phyloP scores from a whole-genome alignment of 2,329 filamentous ascomycete genomes.

The Stemphylium vesicarium region DNA sequence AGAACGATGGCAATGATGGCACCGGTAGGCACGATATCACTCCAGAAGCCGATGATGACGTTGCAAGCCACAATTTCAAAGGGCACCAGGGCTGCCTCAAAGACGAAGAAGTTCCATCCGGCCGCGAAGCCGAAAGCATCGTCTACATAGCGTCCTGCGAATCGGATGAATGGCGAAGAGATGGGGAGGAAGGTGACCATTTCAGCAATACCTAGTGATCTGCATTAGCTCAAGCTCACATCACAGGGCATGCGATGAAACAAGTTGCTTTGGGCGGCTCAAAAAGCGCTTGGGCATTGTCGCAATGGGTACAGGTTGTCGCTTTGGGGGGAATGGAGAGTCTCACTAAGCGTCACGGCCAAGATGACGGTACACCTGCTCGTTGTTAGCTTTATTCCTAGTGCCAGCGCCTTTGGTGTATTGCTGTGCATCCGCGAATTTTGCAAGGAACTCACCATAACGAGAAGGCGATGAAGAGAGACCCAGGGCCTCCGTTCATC shows the following conservation, averaged over 20 bases:
- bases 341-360: constrained; percentile 50
- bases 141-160: constrained; percentile 76
- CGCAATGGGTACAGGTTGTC: constrained; percentile 26
- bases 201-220: constrained; percentile 64
- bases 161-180: constrained; percentile 78
- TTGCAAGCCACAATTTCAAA: constrained; percentile 66
- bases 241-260: not conserved
- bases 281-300: constrained; percentile 24
- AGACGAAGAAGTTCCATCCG: constrained; percentile 77
- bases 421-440: not conserved
- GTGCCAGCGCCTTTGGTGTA: not conserved
- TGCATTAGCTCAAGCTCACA: constrained; percentile 26
- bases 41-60: constrained; percentile 54
- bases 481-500: constrained; percentile 56
- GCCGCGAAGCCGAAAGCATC: constrained; percentile 76
- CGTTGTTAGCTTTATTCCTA: not conserved
- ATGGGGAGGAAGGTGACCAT: constrained; percentile 81
- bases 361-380: constrained; percentile 52
- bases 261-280: constrained; percentile 20
- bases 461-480: constrained; percentile 55
- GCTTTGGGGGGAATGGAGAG: constrained; percentile 25
- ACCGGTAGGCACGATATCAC: constrained; percentile 63
- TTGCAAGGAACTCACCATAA: constrained; percentile 47
- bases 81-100: constrained; percentile 70
- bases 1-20: constrained; percentile 68